Conservation (phyloP, 257 asterid genomes). For the Salvia rosmarinus region DNA sequence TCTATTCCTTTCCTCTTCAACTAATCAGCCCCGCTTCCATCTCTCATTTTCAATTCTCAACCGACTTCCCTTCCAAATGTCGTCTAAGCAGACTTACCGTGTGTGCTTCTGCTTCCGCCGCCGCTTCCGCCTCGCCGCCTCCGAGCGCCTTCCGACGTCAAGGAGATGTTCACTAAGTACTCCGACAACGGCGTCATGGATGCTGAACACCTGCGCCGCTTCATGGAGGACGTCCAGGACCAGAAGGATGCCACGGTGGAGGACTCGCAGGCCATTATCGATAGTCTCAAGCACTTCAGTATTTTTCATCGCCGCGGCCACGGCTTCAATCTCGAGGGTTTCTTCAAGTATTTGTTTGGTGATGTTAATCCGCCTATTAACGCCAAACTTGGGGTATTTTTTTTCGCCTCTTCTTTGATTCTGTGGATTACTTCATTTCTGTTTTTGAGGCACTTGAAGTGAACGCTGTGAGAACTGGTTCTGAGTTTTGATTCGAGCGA, state of each 20-base stretch:
- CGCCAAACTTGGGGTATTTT: conserved; percentile 49
- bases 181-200: conserved; percentile 55
- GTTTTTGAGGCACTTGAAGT: background rate
- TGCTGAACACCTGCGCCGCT: conserved; percentile 45
- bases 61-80: conserved; percentile 25
- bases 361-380: conserved; percentile 50
- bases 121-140: conserved; percentile 51
- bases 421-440: background rate
- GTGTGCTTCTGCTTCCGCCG: conserved; percentile 65
- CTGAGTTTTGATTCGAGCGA: background rate
- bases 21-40: background rate
- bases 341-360: conserved; percentile 55
- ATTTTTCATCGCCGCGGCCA: conserved; percentile 52
- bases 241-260: conserved; percentile 51
- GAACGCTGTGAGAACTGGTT: background rate
- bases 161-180: conserved; percentile 41
- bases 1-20: conserved; percentile 6
- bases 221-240: conserved; percentile 53
- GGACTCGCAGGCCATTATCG: conserved; percentile 52
- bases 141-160: conserved; percentile 59
- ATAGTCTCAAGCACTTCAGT: conserved; percentile 39
- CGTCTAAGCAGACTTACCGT: conserved; percentile 53
- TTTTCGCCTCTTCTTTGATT: background rate
- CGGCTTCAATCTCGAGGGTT: conserved; percentile 49
- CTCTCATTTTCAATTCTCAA: background rate